Evolutionary conservation across 352 stramenopile genomes (phyloP).

Genomic region (Phytophthora kernoviae): DNA sequence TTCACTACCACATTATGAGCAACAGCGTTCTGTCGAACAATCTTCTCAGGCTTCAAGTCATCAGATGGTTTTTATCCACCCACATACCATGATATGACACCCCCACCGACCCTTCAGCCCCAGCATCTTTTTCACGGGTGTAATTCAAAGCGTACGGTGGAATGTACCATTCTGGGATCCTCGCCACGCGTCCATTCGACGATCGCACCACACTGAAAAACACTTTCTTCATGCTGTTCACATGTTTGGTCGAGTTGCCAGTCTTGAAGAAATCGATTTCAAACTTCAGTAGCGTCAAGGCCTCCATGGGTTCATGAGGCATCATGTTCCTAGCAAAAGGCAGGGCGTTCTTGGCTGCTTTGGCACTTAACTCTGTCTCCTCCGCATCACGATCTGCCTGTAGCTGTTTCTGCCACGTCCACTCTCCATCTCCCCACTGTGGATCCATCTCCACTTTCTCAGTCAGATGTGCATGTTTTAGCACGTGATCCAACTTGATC

Average conservation of each 20-base stretch:
- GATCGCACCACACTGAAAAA: conserved; percentile 30
- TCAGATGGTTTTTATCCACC: conserved; percentile 18
- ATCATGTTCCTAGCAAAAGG: conserved; percentile 24
- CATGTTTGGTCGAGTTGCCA: conserved; percentile 12
- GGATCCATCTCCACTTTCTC: background rate
- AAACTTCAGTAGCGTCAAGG: conserved; percentile 26
- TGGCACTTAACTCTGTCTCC: conserved; percentile 10
- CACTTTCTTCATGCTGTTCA: conserved; percentile 24
- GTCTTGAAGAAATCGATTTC: conserved; percentile 25
- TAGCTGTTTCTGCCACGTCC: conserved; percentile 16
- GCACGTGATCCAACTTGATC: conserved; percentile 9
- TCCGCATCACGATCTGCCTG: conserved; percentile 9
- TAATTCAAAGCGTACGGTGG: conserved; percentile 19
- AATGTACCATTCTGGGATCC: conserved; percentile 25
- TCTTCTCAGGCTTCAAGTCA: conserved; percentile 9
- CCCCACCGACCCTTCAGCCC: conserved; percentile 15
- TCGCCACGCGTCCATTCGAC: conserved; percentile 21
- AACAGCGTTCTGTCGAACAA: background rate
- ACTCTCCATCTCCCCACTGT: background rate
- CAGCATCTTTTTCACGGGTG: conserved; percentile 3
- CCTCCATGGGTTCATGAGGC: conserved; percentile 27
- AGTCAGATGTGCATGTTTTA: conserved; percentile 3
- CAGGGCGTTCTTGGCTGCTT: conserved; percentile 17
- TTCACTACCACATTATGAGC: conserved; percentile 23
- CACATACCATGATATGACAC: conserved; percentile 17